Evolutionary conservation across 2,329 filamentous ascomycete species (phyloP), one percentile per base, ranked within the genome.

Genomic region (Aspergillus sp.): DNA sequence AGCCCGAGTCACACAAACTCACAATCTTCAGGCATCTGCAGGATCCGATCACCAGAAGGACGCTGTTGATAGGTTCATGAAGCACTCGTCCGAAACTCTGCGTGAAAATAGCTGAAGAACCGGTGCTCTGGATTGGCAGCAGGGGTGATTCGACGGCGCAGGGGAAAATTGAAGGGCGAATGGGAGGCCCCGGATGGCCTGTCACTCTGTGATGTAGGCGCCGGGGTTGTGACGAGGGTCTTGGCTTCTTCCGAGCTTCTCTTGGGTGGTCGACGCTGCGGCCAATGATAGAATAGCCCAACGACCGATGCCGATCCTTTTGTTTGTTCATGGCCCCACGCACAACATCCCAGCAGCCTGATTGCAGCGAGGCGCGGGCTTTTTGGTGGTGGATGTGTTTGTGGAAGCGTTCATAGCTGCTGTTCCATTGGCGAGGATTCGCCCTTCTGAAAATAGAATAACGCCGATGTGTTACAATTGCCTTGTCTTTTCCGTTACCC

Each of bases 151-250:
- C 47, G 56, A 48, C 25, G 46, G 21, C 46, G 55, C 51, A 52
- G 49, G 46, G 59, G 58, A 51, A 53, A 40, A 37, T 46, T 35
- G 33, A 51, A 27, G 14, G 50, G 37, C 61, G 54, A 63, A 63
- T 63, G 56, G 59, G 31, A 37, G 49, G 23, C 27, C 21, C 12
- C 11, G 25, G 40, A 44, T 45, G 31, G 15, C 39, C 41, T 52
- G 57, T 56, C 52, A 59, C 56, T 40, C 40, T 59, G 61, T 59
- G 61, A 63, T 61, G 41, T 53, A 52, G 51, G 61, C 53, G 58
- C 52, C 51, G 57, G 46, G 37, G 33, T 43, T 56, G 59, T 63
- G 61, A 63, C 54, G 49, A 52, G 44, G 44, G 55, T 55, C 59
- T 61, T 61, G 57, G 57, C 59, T 43, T 37, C 39, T 41, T 27